phyloP scores from a whole-genome alignment of 2,329 filamentous ascomycete genomes.

The Geosmithia morbida region DNA sequence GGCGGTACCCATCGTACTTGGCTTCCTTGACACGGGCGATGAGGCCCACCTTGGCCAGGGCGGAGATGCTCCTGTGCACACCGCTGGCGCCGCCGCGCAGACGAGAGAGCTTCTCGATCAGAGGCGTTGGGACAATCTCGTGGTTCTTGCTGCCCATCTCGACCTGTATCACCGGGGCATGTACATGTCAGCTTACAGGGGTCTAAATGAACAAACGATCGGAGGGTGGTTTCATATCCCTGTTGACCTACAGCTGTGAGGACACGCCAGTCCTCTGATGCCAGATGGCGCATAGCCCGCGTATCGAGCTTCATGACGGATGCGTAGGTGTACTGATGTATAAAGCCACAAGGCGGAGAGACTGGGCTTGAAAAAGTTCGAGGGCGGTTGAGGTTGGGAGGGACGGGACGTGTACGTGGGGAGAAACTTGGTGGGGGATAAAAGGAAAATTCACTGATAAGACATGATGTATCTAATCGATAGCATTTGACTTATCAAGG shows the following conservation, averaged over 20 bases:
- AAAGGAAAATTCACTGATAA: constrained; percentile 13
- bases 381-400: constrained; percentile 1
- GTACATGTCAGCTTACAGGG: too few species aligned
- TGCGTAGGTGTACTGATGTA: too few species aligned
- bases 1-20: constrained; percentile 91
- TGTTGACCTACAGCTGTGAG: constrained; percentile 61
- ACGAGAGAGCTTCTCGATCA: constrained; percentile 75
- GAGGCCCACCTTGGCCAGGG: constrained; percentile 78
- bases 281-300: constrained; percentile 83
- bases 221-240: background rate
- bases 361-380: constrained; percentile 7
- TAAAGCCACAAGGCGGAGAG: too few species aligned
- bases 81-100: constrained; percentile 65
- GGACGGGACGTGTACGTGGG: background rate
- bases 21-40: constrained; percentile 91
- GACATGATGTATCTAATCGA: constrained; percentile 3
- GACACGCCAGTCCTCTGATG: constrained; percentile 86
- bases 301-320: constrained; percentile 83
- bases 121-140: constrained; percentile 81
- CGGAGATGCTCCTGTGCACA: constrained; percentile 77
- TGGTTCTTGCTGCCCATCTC: constrained; percentile 93
- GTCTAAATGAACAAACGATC: constrained; percentile 1
- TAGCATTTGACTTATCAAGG: background rate
- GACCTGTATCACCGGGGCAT: constrained; percentile 42
- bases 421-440: constrained; percentile 1